Conservation (phyloP, 1,139 yeast species). For the Magnusiomyces paraingens region DNA sequence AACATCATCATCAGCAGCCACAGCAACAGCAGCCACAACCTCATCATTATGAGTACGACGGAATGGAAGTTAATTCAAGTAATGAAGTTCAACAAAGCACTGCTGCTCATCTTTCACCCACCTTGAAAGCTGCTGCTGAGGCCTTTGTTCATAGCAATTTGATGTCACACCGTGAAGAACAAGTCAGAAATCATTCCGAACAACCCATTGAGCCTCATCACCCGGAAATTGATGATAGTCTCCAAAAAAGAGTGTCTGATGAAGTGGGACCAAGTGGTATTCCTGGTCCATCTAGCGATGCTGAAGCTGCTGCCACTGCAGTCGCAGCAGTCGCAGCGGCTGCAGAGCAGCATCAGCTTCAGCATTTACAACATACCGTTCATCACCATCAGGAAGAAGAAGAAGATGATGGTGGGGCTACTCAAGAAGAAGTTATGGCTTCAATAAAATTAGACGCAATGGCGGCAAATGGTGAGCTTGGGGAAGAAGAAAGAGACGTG, state of each 20-base stretch:
- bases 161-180: background rate
- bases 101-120: constrained; percentile 12
- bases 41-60: background rate
- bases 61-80: background rate
- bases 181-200: background rate
- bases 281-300: background rate
- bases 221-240: too few species aligned
- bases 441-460: constrained; percentile 13
- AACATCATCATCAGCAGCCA: background rate
- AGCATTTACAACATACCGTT: too few species aligned
- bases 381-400: constrained; percentile 6
- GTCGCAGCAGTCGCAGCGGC: background rate
- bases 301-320: background rate
- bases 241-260: too few species aligned
- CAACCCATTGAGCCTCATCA: too few species aligned
- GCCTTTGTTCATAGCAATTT: constrained; percentile 17
- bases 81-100: background rate
- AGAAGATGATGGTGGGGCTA: constrained; percentile 10
- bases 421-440: constrained; percentile 17
- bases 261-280: background rate
- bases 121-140: constrained; percentile 17
- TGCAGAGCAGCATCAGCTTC: too few species aligned
- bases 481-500: background rate
- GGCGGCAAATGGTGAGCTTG: too few species aligned
- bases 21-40: background rate